phyloP scores from a whole-genome alignment of 208 protist genomes.

The Acanthamoeba sp. region DNA sequence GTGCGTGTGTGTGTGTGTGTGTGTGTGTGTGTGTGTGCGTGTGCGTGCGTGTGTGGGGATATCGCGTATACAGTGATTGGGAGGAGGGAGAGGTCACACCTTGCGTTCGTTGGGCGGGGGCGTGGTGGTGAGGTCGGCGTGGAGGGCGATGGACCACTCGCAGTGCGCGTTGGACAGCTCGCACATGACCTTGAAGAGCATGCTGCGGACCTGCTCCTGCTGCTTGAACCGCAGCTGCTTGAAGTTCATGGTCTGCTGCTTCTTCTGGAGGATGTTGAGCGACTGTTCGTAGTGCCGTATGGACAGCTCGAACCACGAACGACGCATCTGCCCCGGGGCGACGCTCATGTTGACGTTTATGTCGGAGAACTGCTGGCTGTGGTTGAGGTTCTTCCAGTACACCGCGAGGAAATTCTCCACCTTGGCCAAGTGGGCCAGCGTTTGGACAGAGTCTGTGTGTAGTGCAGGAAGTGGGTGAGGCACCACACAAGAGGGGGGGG shows the following conservation, averaged over 20 bases:
- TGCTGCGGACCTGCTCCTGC: conserved; percentile 29
- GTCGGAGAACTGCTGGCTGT: conserved; percentile 66
- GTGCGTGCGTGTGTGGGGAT: neutral
- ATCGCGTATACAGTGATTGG: no score
- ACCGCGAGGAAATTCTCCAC: conserved; percentile 69
- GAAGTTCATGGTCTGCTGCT: conserved; percentile 36
- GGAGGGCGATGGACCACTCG: conserved; percentile 63
- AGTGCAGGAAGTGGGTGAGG: no score
- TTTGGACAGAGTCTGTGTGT: conserved; percentile 56
- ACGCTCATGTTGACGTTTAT: conserved; percentile 53
- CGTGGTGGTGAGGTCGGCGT: conserved; percentile 4
- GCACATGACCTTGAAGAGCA: conserved; percentile 58
- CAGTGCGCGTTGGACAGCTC: conserved; percentile 64
- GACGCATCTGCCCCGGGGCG: conserved; percentile 6
- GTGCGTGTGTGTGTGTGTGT: no score
- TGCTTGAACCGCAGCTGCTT: conserved; percentile 11
- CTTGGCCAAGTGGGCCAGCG: conserved; percentile 50
- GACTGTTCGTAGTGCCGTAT: conserved; percentile 68
- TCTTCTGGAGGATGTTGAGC: conserved; percentile 72
- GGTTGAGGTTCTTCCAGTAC: conserved; percentile 66
- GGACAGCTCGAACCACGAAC: conserved; percentile 53
- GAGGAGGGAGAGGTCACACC: neutral
- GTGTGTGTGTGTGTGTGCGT: no score
- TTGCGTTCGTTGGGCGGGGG: conserved; percentile 39
- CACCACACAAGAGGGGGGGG: no score